Evolutionary conservation across 1,284 basidiomycete genomes (phyloP), one percentile per base, ranked within the genome.

Genomic region (Rhodotorula sp.): DNA sequence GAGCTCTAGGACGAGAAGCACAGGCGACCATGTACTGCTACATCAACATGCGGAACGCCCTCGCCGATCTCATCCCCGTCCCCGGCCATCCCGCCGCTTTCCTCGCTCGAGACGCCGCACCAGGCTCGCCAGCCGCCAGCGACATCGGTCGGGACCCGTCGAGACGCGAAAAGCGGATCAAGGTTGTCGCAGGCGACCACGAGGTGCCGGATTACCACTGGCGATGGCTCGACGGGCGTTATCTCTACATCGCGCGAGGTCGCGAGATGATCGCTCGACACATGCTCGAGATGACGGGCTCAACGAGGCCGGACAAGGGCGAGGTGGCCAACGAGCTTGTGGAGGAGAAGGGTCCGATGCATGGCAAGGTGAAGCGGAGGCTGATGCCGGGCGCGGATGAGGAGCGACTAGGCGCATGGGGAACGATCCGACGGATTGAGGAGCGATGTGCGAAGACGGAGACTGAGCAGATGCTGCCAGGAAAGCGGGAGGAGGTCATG

Each of bases 21-120:
- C 34, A 57, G 19, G 49, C 51, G 4, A 58, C 65, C 10, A 66
- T 66, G 67, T 67, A 67, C 32, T 75, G 74, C 67, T 75, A 73
- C 67, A n/a, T 75, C 46, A 75, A 75, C 60, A 63, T 73, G 32
- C 64, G 72, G 30, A 61, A 70, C 51, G 54, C 64, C 8, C 64
- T 75, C 57, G 36, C 36, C 22, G 63, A 66, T 32, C 51, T 75
- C 46, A 53, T 64, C n/a, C 68, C 71, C 58, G 68, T 75, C 19
- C 68, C 71, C 1, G 67, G 69, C 22, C 36, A 54, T 15, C 67
- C 62, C 30, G 61, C 60, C 66, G 68, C 71, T n/a, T 74, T 68
- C 59, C 27, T 72, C 59, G 70, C 67, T 22, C 48, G 62, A 47
- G 73, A 72, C 53, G 60, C 56, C 13, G 47, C 67, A 1, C 30